A percentile compares a stretch with the other conserved stretches of the same genome.
Conservation (phyloP, 352 stramenopile genomes). For the Phytopythium chamaehyphon region DNA sequence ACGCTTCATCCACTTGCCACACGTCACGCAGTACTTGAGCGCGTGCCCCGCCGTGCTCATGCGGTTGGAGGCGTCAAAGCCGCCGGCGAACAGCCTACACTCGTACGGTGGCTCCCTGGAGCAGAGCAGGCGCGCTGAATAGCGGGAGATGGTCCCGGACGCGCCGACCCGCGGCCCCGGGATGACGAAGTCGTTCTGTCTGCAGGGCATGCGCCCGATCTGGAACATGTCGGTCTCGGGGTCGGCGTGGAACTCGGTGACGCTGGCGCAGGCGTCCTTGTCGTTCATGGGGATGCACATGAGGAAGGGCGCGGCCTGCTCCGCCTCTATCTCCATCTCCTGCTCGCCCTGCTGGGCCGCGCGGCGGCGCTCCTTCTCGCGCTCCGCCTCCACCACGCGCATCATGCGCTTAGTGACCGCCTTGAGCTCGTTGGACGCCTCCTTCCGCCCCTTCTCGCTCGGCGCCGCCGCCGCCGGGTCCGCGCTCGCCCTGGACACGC, state of each 20-base stretch:
- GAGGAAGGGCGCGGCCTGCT: slow-evolving; percentile 22
- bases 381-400: slow-evolving; percentile 34
- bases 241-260: slow-evolving; percentile 63
- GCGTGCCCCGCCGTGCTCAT: slow-evolving; percentile 63
- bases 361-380: slow-evolving; percentile 2
- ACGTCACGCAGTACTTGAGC: slow-evolving; percentile 55
- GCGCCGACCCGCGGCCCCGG: slow-evolving; percentile 65
- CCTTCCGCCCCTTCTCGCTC: neutral
- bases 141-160: slow-evolving; percentile 73
- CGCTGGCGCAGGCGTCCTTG: slow-evolving; percentile 41
- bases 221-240: slow-evolving; percentile 66
- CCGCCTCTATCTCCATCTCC: neutral
- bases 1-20: slow-evolving; percentile 49
- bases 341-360: too few species aligned
- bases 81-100: slow-evolving; percentile 62
- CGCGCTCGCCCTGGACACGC: slow-evolving; percentile 8
- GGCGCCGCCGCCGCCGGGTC: neutral
- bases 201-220: slow-evolving; percentile 73
- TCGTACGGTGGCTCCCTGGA: slow-evolving; percentile 51
- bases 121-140: slow-evolving; percentile 65
- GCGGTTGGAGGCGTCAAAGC: slow-evolving; percentile 49
- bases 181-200: slow-evolving; percentile 76
- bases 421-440: slow-evolving; percentile 35
- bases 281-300: slow-evolving; percentile 77
- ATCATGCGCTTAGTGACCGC: slow-evolving; percentile 49